Percentiles rank a stretch among this genome's conserved stretches.
Conservation (phyloP, 2,329 filamentous ascomycete species). For the Myriosclerotinia duriaeana region DNA sequence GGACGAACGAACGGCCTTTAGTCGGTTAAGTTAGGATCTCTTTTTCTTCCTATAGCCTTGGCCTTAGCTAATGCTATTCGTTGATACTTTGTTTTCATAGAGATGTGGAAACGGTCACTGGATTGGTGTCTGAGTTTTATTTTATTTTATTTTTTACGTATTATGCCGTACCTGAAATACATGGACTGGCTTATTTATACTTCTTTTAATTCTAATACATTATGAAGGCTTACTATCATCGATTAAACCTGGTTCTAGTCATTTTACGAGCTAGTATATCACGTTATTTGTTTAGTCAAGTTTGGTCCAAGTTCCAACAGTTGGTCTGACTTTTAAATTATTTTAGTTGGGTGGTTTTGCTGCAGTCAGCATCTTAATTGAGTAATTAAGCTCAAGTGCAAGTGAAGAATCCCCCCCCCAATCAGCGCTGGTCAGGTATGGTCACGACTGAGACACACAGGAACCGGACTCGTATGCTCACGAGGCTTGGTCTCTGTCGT, state of each 20-base stretch:
- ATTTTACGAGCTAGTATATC: not conserved
- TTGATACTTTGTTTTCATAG: not conserved
- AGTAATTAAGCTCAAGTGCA: not conserved
- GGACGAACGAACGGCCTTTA: conserved; percentile 10
- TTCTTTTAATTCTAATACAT: conserved; percentile 9
- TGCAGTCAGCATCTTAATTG: conserved; percentile 16
- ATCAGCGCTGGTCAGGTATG: conserved; percentile 11
- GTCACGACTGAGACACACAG: conserved; percentile 18
- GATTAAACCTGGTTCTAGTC: not conserved
- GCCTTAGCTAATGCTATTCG: conserved; percentile 2
- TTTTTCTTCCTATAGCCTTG: not conserved
- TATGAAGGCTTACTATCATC: not conserved
- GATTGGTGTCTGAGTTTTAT: conserved; percentile 14
- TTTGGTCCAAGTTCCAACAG: not conserved
- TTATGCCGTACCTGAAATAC: not conserved
- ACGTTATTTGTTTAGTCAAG: not conserved
- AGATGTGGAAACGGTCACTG: conserved; percentile 10
- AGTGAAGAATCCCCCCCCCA: not conserved
- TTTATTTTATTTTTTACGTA: not conserved
- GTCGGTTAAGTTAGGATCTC: not conserved
- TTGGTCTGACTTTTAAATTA: not conserved
- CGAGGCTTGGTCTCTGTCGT: conserved; percentile 11
- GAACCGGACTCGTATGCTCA: conserved; percentile 17
- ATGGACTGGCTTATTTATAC: conserved; percentile 9
- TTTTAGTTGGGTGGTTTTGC: not conserved